These are phyloP conservation scores for Calonectria hongkongensis DNA, from an alignment of 2,329 filamentous ascomycete species.

Conservation along the genomic window DNA sequence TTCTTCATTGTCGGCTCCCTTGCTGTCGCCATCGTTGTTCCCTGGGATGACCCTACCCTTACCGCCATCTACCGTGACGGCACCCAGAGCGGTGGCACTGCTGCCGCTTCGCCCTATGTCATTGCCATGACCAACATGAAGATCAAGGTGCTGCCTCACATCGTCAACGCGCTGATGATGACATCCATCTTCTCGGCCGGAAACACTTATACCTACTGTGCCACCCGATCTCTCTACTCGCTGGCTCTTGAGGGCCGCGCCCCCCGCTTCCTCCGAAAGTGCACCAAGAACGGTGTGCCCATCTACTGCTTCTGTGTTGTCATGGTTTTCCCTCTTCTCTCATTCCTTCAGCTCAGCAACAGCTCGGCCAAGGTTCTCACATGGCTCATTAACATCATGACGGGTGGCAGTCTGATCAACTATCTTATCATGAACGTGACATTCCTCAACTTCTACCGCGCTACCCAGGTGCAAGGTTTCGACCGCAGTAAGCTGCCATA, in stretches of 20 bases:
- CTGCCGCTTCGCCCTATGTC: conserved; percentile 77
- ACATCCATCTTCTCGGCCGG: conserved; percentile 68
- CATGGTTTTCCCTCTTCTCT: conserved; percentile 72
- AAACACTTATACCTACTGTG: conserved; percentile 72
- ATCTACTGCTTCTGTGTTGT: conserved; percentile 74
- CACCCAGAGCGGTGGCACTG: conserved; percentile 62
- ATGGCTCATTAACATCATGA: conserved; percentile 75
- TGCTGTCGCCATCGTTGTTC: conserved; percentile 78
- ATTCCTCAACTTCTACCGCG: conserved; percentile 70
- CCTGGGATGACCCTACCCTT: conserved; percentile 77
- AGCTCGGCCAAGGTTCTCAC: conserved; percentile 69
- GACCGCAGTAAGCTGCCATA: conserved; percentile 74
- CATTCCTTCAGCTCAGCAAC: conserved; percentile 71
- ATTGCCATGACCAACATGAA: conserved; percentile 76
- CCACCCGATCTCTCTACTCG: conserved; percentile 70
- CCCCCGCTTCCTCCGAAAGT: conserved; percentile 72
- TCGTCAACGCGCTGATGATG: conserved; percentile 73
- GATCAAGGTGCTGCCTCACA: conserved; percentile 71
- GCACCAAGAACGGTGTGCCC: conserved; percentile 76
- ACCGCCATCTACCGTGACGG: conserved; percentile 67
- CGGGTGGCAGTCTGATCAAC: conserved; percentile 76
- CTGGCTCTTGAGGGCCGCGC: conserved; percentile 71
- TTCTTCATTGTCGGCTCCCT: conserved; percentile 84
- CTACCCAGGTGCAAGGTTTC: conserved; percentile 71
- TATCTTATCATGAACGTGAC: conserved; percentile 73